Evolutionary conservation across 331 rosid genomes (phyloP).

Genomic region (Dryas integrifolia): DNA sequence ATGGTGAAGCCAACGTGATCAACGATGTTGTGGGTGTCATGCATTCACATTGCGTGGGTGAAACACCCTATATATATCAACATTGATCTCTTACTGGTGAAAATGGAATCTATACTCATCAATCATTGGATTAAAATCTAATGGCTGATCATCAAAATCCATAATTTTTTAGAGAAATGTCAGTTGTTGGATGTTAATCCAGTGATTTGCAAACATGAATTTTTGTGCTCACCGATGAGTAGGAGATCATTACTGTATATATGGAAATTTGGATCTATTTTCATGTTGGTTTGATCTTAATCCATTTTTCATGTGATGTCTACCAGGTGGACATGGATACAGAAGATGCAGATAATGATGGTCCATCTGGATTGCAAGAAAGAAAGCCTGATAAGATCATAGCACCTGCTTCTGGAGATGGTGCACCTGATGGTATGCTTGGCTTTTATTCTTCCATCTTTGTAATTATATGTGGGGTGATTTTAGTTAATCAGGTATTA

Average conservation of each 20-base stretch:
- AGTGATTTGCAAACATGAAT: neutral
- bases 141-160: neutral
- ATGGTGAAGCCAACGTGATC: neutral
- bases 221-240: neutral
- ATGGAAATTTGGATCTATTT: neutral
- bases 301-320: constrained; percentile 13
- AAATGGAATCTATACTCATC: neutral
- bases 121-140: neutral
- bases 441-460: neutral
- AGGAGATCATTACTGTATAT: neutral
- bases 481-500: neutral
- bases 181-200: too few relatives aligned
- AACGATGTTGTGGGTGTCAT: neutral
- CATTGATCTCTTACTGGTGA: neutral
- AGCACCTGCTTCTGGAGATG: constrained; percentile 38
- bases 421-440: constrained; percentile 43
- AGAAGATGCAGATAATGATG: constrained; percentile 70
- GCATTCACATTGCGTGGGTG: neutral
- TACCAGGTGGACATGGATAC: constrained; percentile 96
- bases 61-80: neutral
- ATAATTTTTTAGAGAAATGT: too few relatives aligned
- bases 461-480: neutral
- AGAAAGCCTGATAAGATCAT: constrained; percentile 44
- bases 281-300: neutral
- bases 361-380: constrained; percentile 43